Percentiles rank a stretch among this genome's conserved stretches.
Conservation (phyloP, 208 protist genomes). For the Leishmania guyanensis region DNA sequence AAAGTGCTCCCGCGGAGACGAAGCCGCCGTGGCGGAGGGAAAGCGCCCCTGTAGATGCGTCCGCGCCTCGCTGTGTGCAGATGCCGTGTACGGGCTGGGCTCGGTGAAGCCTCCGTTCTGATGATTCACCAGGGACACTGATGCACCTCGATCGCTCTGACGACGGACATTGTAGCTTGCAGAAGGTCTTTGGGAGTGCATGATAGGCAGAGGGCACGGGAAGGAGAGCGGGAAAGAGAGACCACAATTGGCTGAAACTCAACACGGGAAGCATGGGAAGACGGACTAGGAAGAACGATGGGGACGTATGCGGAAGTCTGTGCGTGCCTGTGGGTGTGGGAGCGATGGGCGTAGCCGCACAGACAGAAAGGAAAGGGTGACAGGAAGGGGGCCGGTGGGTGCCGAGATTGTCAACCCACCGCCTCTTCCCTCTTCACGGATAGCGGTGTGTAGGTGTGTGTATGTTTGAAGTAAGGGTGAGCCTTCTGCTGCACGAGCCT, state of each 20-base stretch:
- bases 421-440: neutral
- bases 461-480: neutral
- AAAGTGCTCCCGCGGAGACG: constrained; percentile 24
- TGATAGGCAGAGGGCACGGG: neutral
- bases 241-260: neutral
- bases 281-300: neutral
- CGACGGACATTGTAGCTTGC: neutral
- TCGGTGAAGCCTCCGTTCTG: constrained; percentile 23
- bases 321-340: neutral
- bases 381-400: neutral
- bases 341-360: neutral
- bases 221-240: neutral
- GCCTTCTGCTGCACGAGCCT: neutral
- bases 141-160: constrained; percentile 14
- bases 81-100: constrained; percentile 18
- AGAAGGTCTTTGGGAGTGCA: constrained; percentile 10
- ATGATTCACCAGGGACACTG: constrained; percentile 12
- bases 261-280: neutral
- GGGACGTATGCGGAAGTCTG: neutral
- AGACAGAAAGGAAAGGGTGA: neutral
- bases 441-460: neutral
- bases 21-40: constrained; percentile 5
- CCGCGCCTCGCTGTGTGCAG: constrained; percentile 17
- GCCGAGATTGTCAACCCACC: neutral
- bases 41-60: neutral